A percentile compares a stretch with the other conserved stretches of the same genome.
Evolutionary conservation across 2,329 filamentous ascomycete genomes (phyloP).

Genomic region (Cordyceps pruinosa): DNA sequence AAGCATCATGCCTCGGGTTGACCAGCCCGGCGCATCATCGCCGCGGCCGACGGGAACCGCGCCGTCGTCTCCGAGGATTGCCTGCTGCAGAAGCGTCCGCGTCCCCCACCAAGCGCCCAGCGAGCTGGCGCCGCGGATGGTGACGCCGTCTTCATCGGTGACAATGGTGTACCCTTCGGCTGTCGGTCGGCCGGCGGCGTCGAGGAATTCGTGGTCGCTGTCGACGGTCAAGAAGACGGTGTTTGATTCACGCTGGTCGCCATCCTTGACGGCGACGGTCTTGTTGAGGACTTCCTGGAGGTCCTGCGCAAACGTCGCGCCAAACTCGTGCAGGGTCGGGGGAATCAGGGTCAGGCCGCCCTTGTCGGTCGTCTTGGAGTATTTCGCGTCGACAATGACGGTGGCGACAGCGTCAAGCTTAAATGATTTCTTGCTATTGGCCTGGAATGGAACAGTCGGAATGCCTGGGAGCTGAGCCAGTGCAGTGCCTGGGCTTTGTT

Average conservation of each 20-base stretch:
- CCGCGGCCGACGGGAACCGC: constrained; percentile 35
- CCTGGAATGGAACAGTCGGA: constrained; percentile 28
- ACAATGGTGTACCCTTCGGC: constrained; percentile 43
- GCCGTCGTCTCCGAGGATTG: constrained; percentile 33
- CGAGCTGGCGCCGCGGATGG: constrained; percentile 44
- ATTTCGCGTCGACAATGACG: constrained; percentile 38
- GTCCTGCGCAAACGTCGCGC: constrained; percentile 35
- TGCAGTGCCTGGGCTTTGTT: background rate
- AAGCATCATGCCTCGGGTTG: constrained; percentile 42
- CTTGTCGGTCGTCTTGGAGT: constrained; percentile 33
- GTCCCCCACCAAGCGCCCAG: constrained; percentile 53
- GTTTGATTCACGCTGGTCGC: constrained; percentile 15
- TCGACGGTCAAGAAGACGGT: constrained; percentile 40
- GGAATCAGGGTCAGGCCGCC: constrained; percentile 44
- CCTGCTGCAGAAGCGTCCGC: constrained; percentile 45
- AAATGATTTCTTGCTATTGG: constrained; percentile 20
- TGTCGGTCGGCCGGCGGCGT: constrained; percentile 38
- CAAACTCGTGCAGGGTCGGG: constrained; percentile 41
- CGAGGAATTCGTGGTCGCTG: constrained; percentile 31
- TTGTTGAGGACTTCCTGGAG: constrained; percentile 23
- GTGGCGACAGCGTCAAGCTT: constrained; percentile 21
- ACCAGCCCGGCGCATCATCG: constrained; percentile 45
- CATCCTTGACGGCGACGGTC: constrained; percentile 20
- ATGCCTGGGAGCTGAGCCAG: constrained; percentile 19
- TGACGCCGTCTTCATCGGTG: constrained; percentile 32